Percentiles rank a stretch among this genome's conserved stretches.
Evolutionary conservation across 2,329 filamentous ascomycete species (phyloP).

Genomic region (Clathrospora elynae): DNA sequence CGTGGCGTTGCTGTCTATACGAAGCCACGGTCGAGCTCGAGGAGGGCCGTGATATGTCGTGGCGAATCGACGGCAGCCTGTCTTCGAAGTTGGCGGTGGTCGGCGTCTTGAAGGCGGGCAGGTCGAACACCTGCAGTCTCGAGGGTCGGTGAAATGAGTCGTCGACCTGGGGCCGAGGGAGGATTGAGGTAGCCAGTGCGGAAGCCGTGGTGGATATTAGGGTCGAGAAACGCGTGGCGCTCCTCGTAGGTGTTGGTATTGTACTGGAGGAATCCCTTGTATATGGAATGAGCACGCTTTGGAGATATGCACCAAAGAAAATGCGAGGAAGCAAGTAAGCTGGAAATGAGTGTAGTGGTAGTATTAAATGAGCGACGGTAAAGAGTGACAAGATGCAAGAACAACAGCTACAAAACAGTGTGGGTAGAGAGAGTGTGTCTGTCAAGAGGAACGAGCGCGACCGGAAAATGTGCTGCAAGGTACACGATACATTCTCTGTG

Average conservation of each 20-base stretch:
- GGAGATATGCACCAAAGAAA: slow-evolving; percentile 23
- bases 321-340: slow-evolving; percentile 16
- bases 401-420: slow-evolving; percentile 32
- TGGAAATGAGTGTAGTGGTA: slow-evolving; percentile 35
- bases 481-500: slow-evolving; percentile 38
- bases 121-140: slow-evolving; percentile 55
- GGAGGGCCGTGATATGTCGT: slow-evolving; percentile 59
- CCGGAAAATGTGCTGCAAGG: slow-evolving; percentile 28
- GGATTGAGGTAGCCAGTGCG: slow-evolving; percentile 62
- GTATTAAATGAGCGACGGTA: slow-evolving; percentile 27
- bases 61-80: slow-evolving; percentile 54
- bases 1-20: slow-evolving; percentile 47
- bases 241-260: slow-evolving; percentile 27
- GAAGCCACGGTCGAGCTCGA: slow-evolving; percentile 58
- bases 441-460: slow-evolving; percentile 26
- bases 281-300: slow-evolving; percentile 15
- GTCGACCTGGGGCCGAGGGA: slow-evolving; percentile 65
- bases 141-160: slow-evolving; percentile 56
- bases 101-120: slow-evolving; percentile 54
- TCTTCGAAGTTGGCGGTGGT: slow-evolving; percentile 49
- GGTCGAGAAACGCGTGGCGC: slow-evolving; percentile 47
- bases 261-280: slow-evolving; percentile 13
- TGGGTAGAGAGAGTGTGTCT: slow-evolving; percentile 20
- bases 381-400: slow-evolving; percentile 33
- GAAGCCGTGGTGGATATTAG: slow-evolving; percentile 57